phyloP scores from a whole-genome alignment of 495 filamentous ascomycete species.

The Hypomontagnella submonticulosa region DNA sequence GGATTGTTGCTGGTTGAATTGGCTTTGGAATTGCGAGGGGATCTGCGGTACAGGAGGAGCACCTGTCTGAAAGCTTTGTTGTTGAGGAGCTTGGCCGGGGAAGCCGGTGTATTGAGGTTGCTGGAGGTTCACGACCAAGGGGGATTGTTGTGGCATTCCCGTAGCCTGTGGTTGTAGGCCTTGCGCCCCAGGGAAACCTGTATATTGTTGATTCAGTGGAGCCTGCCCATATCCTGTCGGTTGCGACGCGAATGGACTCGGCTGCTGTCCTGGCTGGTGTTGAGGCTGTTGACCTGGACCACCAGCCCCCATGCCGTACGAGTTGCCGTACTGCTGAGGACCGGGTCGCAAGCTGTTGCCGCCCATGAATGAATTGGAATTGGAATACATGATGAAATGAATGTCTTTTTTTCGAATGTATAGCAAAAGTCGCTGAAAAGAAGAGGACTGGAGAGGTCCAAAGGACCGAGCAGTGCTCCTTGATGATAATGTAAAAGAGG shows the following conservation, averaged over 20 bases:
- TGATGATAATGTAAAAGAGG: constrained; percentile 28
- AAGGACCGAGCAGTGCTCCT: constrained; percentile 31
- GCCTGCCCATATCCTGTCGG: constrained; percentile 67
- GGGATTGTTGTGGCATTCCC: constrained; percentile 60
- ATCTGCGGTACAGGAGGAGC: constrained; percentile 67
- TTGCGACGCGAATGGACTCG: constrained; percentile 68
- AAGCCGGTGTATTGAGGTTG: constrained; percentile 68
- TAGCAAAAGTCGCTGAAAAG: constrained; percentile 16
- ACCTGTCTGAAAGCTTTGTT: constrained; percentile 60
- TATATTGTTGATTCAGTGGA: constrained; percentile 73
- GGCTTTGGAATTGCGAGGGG: constrained; percentile 62
- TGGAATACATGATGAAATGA: constrained; percentile 78
- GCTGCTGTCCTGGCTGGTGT: constrained; percentile 68
- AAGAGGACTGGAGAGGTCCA: constrained; percentile 30
- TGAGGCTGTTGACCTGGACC: constrained; percentile 68
- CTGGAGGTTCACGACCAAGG: constrained; percentile 64
- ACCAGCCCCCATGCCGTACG: constrained; percentile 62
- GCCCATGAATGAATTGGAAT: constrained; percentile 85
- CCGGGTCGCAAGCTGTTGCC: constrained; percentile 79
- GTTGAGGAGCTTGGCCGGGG: constrained; percentile 55
- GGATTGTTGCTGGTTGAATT: constrained; percentile 60
- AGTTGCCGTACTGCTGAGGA: constrained; percentile 69
- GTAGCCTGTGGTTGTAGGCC: constrained; percentile 60
- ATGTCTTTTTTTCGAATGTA: constrained; percentile 10
- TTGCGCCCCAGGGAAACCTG: constrained; percentile 63